These are phyloP conservation scores for Amanita fuliginea DNA, from an alignment of 768 basidiomycete genomes.

Conservation along the genomic window DNA sequence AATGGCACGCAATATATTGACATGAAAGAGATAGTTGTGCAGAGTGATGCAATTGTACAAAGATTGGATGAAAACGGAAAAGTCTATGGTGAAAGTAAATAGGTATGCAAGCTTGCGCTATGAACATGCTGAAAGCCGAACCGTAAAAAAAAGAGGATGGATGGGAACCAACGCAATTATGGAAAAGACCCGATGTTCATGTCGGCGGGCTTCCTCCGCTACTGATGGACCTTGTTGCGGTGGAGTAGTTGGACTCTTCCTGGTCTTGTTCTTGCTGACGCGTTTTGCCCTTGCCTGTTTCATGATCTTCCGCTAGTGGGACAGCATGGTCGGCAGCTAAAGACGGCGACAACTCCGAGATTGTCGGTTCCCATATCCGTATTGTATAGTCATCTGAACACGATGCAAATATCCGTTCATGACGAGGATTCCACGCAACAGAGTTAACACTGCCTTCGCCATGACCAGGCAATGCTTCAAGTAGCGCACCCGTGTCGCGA, in stretches of 20 bases:
- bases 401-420: constrained; percentile 89
- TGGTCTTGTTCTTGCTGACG: constrained; percentile 32
- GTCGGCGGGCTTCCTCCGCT: background rate
- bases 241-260: constrained; percentile 6
- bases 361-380: constrained; percentile 74
- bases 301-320: constrained; percentile 22
- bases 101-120: constrained; percentile 5
- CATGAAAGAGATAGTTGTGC: background rate
- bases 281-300: constrained; percentile 59
- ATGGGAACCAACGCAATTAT: background rate
- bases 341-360: constrained; percentile 8
- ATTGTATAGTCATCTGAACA: constrained; percentile 91
- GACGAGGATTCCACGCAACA: constrained; percentile 91
- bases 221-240: background rate
- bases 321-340: constrained; percentile 1
- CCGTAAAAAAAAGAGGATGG: background rate
- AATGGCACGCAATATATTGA: background rate
- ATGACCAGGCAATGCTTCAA: constrained; percentile 88
- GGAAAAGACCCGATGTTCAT: background rate
- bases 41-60: background rate
- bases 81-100: constrained; percentile 1
- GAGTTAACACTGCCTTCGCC: constrained; percentile 87
- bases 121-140: background rate
- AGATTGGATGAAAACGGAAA: background rate
- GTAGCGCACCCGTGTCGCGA: constrained; percentile 65